Evolutionary conservation across 345 rosid genomes (phyloP), one percentile per base, ranked within the genome.

Genomic region (Odontarrhena argentea): DNA sequence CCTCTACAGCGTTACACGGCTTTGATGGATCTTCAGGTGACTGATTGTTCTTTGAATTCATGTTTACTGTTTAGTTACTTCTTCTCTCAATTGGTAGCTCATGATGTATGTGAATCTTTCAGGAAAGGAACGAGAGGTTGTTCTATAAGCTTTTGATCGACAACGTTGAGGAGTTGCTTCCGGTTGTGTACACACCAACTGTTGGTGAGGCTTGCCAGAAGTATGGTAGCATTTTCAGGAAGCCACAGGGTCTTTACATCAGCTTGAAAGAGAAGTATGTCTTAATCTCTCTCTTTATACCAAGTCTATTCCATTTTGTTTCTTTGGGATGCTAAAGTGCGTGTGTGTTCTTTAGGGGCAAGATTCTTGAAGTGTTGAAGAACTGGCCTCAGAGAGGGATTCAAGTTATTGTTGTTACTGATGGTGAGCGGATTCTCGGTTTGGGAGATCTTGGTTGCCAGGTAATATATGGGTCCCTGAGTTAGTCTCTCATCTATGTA

Each of bases 141-240:
- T 94, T 94, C 75, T 94, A 91, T 76, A 94, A 91, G 88, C 96
- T 94, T 59, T 79, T 94, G 74, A 76, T 94, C 9, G 99, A 91
- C 70, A 86, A 94, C 52, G 99, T 94, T 11, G 95, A 94, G 83
- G 99, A 94, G 71, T 79, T 94, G 34, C 89, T 94, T 18, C 99
- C 97, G 2, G 84, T 94, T 61, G 99, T 94, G 62, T 94, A 94
- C 81, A 94, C 99, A 54, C 99, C 97, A 28, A 94, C 97, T 4
- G 99, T 94, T 57, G 99, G 96, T 7, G 99, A 94, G 78, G 99
- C 97, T 77, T 94, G 99, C 77, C 97, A 94, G 82, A 94, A 94
- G 72, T 94, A 91, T 55, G 97, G 99, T 1, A 91, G 93, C 80
- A 91, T 94, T 57, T 94, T 85, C 88, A 85, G 87, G 87, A 91